Evolutionary conservation across 768 basidiomycete genomes (phyloP), one percentile per base, ranked within the genome.

Genomic region (Grammothele lineata): DNA sequence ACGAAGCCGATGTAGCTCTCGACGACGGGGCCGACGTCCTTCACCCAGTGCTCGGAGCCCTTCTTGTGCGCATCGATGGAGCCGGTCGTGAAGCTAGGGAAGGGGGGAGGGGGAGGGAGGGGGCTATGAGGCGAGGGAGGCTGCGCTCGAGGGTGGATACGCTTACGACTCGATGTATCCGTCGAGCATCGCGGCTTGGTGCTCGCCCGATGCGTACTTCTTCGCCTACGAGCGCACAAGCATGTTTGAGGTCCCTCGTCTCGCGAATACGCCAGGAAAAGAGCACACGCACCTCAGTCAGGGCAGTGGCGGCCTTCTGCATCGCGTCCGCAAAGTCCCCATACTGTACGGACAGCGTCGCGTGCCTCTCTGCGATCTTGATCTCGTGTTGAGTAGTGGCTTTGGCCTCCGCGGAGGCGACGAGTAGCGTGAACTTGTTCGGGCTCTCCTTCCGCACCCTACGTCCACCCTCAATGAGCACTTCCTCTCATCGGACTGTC

Each of bases 1-100:
- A 90, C 75, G 62, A 89, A 90, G 19, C 90, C 90, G 47, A 92
- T 82, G 63, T 92, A 92, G 24, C 81, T 86, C 65, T 93, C 91
- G 15, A 94, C 91, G 26, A 87, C 84, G 4, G 91, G 91, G 0
- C 89, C 86, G 18, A 88, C 68, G 60, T 94, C 91, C 65, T 85
- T 83, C 21, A 94, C 91, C 91, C 91, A 94, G 51, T 80, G 71
- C 23, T 67, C 76, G 0, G 87, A 90, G 0, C 77, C 91, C 36
- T 84, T 74, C 60, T 87, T 83, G 69, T 94, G 92, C 17, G 78
- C 84, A 51, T 82, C 74, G 40, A 93, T 81, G 8, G 85, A 87
- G 9, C 91, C 91, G 4, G 81, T 82, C 56, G 77, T 66, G 60
- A 93, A 93, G 2, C 88, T 87, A n/a, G n/a, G 54, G 22, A n/a